Conservation (phyloP, 805 yeast species). For the Pichia pseudocactophila region DNA sequence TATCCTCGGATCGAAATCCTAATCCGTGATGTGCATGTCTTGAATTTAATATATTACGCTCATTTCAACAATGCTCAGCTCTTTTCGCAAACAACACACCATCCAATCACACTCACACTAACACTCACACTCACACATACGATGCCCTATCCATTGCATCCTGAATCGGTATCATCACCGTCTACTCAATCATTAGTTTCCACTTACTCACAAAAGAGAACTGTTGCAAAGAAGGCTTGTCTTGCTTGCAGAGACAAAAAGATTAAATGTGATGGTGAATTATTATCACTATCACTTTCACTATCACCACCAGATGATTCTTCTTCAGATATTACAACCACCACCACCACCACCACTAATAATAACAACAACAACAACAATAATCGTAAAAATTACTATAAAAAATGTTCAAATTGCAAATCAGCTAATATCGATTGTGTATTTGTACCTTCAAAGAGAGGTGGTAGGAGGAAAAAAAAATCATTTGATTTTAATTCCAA, state of each 20-base stretch:
- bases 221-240: slow-evolving; percentile 56
- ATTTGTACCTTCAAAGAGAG: slow-evolving; percentile 48
- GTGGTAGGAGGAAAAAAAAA: slow-evolving; percentile 41
- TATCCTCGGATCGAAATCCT: too few species aligned
- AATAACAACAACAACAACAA: too few species aligned
- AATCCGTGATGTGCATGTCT: too few species aligned
- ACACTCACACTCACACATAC: too few species aligned
- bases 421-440: slow-evolving; percentile 40
- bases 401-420: slow-evolving; percentile 43
- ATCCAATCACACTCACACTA: too few species aligned
- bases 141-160: too few species aligned
- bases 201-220: slow-evolving; percentile 25
- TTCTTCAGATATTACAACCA: slow-evolving; percentile 10
- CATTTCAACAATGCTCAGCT: too few species aligned
- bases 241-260: slow-evolving; percentile 57
- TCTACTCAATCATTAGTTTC: too few species aligned
- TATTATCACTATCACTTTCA: slow-evolving; percentile 16
- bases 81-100: too few species aligned
- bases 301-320: slow-evolving; percentile 2
- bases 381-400: slow-evolving; percentile 12
- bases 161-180: too few species aligned
- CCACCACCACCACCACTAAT: too few species aligned
- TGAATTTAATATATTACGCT: too few species aligned
- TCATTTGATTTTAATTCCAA: not conserved
- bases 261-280: slow-evolving; percentile 58